A percentile compares a stretch with the other conserved stretches of the same genome.
Evolutionary conservation across 2,329 filamentous ascomycete genomes (phyloP).

Genomic region (Fusarium sp.): DNA sequence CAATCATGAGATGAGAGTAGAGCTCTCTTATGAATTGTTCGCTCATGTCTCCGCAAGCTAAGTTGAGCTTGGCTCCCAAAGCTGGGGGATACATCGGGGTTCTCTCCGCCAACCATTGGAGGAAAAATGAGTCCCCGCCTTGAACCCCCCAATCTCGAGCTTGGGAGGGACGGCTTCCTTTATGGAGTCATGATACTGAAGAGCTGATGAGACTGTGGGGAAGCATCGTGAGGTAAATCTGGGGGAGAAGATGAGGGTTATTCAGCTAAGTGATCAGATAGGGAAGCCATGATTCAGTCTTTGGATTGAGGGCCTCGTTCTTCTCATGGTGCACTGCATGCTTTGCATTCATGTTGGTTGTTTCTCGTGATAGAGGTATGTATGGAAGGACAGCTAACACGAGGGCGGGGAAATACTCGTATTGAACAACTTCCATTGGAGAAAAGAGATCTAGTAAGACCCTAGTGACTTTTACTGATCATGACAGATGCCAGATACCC

Average conservation of each 20-base stretch:
- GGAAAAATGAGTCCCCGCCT: conserved; percentile 40
- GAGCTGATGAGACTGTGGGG: conserved; percentile 28
- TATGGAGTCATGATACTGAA: conserved; percentile 38
- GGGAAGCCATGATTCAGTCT: background rate
- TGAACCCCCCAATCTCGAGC: conserved; percentile 41
- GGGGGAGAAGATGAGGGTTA: conserved; percentile 12
- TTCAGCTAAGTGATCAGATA: background rate
- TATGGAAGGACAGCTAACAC: background rate
- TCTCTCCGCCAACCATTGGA: conserved; percentile 47
- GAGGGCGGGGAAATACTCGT: conserved; percentile 22
- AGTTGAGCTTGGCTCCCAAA: conserved; percentile 2
- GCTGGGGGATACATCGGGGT: conserved; percentile 37
- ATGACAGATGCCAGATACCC: conserved; percentile 10
- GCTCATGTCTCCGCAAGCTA: conserved; percentile 39
- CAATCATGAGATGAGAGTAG: conserved; percentile 25
- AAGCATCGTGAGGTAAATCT: background rate
- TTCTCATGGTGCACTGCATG: background rate
- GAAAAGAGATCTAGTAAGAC: background rate
- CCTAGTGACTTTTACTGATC: background rate
- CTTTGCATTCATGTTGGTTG: background rate
- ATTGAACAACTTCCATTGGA: conserved; percentile 16
- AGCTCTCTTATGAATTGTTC: conserved; percentile 39
- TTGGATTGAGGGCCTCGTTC: background rate
- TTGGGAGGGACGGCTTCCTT: conserved; percentile 7
- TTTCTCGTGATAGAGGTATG: background rate